Evolutionary conservation across 768 basidiomycete genomes (phyloP), one percentile per base, ranked within the genome.

Genomic region (Phanerochaete sordida): DNA sequence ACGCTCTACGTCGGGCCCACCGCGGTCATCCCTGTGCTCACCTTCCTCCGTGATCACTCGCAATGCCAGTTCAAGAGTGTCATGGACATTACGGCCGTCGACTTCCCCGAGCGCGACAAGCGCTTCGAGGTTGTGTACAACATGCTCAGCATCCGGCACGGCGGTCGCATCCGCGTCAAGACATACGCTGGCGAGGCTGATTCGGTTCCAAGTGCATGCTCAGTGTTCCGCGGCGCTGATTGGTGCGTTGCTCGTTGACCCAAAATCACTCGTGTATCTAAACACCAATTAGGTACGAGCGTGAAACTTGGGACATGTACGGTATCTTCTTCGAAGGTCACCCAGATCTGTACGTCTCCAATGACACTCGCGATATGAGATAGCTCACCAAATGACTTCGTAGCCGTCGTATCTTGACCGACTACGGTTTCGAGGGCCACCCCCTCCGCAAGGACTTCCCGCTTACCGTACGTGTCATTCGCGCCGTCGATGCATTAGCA

Each of bases 361-460:
- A 31, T 37, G 33, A 16, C 19, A 45, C 58, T 19, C 46, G 49
- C 44, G 39, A 4, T 19, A 19, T 4, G 4, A 4, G 7, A 43
- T 19, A 19, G 39, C 19, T 69, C 61, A 15, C 31, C 60, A 31
- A 31, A 51, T 60, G 27, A 54, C 30, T 46, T 19, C 65, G 35
- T 51, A 95, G 93, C 28, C 95, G 97, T 63, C 92, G 97, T 56
- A 95, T 99, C 74, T 80, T 99, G 68, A 99, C 97, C 45, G 97
- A 99, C 74, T 99, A 99, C 73, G 97, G 93, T 58, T 97, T 98
- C 68, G 95, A 98, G 75, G 97, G 97, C 23, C 95, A 99, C 71
- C 97, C 97, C 11, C 75, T 99, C 48, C 86, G 97, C 63, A 99
- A 99, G 74, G 97, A 99, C 72, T 99, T 98, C 83, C 97, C 97